phyloP scores from a whole-genome alignment of 805 yeast species.

The Wickerhamomyces silvicola region DNA sequence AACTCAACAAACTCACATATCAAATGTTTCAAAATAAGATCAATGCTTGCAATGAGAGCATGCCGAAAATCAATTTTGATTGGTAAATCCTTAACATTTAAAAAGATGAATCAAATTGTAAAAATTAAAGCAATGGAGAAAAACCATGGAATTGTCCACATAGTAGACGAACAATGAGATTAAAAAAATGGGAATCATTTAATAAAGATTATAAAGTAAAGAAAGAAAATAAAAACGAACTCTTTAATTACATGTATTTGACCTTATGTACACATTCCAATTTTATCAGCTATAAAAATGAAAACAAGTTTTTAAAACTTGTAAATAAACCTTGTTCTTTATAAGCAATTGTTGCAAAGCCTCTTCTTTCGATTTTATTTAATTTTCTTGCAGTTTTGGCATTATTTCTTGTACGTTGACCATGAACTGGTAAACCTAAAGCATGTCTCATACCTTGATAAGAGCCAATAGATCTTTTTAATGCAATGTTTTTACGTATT shows the following conservation, averaged over 20 bases:
- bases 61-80: constrained; percentile 93
- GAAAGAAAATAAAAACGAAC: background rate
- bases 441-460: constrained; percentile 89
- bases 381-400: constrained; percentile 85
- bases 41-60: constrained; percentile 91
- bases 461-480: constrained; percentile 77
- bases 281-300: constrained; percentile 3
- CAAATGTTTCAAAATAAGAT: constrained; percentile 70
- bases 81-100: constrained; percentile 58
- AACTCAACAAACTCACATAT: constrained; percentile 38
- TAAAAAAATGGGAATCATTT: constrained; percentile 40
- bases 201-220: constrained; percentile 32
- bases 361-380: constrained; percentile 67
- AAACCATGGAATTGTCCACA: constrained; percentile 97
- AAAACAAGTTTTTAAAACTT: constrained; percentile 19
- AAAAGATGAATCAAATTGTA: constrained; percentile 66
- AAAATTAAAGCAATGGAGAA: constrained; percentile 61
- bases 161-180: constrained; percentile 93
- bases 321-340: constrained; percentile 13
- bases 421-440: constrained; percentile 73
- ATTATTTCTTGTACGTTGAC: constrained; percentile 89
- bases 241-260: too few relatives aligned
- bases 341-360: constrained; percentile 19
- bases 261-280: too few relatives aligned
- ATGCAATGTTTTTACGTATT: constrained; percentile 67